Conservation (phyloP, 768 basidiomycete species). For the Mycena indigotica region DNA sequence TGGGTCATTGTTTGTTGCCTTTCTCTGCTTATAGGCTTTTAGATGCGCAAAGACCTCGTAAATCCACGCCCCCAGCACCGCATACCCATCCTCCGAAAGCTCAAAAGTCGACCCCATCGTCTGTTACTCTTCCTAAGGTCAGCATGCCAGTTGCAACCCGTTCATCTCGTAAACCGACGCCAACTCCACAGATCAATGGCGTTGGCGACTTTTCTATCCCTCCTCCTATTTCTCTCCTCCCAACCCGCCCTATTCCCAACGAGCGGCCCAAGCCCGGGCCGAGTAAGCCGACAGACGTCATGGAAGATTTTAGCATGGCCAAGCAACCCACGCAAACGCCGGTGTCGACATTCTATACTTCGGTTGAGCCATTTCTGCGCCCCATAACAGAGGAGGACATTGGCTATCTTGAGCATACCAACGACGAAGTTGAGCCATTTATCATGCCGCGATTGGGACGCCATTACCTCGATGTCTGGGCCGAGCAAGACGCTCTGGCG, state of each 20-base stretch:
- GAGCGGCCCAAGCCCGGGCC: conserved; percentile 75
- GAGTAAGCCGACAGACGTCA: conserved; percentile 79
- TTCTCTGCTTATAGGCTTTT: conserved; percentile 10
- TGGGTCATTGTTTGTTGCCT: neutral
- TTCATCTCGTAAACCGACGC: conserved; percentile 9
- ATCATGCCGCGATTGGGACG: conserved; percentile 82
- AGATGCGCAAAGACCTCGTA: conserved; percentile 59
- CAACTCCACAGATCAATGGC: conserved; percentile 27
- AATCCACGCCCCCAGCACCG: conserved; percentile 57
- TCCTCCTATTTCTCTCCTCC: conserved; percentile 49
- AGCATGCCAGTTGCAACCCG: conserved; percentile 9
- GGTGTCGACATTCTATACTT: conserved; percentile 80
- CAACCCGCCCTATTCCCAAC: conserved; percentile 62
- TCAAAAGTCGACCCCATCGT: conserved; percentile 52
- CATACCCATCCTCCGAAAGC: conserved; percentile 52
- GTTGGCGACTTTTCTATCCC: conserved; percentile 70
- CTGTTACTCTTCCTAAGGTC: conserved; percentile 55
- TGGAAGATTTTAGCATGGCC: conserved; percentile 84
- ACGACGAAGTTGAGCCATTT: conserved; percentile 88
- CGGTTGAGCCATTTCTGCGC: conserved; percentile 88
- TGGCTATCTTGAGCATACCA: conserved; percentile 87
- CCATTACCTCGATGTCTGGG: conserved; percentile 92
- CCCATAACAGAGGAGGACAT: conserved; percentile 93
- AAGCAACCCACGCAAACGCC: conserved; percentile 75
- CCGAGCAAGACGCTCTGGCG: conserved; percentile 78